These are phyloP conservation scores for Jatropha podagrica DNA, from an alignment of 441 rosid species.

Conservation along the genomic window DNA sequence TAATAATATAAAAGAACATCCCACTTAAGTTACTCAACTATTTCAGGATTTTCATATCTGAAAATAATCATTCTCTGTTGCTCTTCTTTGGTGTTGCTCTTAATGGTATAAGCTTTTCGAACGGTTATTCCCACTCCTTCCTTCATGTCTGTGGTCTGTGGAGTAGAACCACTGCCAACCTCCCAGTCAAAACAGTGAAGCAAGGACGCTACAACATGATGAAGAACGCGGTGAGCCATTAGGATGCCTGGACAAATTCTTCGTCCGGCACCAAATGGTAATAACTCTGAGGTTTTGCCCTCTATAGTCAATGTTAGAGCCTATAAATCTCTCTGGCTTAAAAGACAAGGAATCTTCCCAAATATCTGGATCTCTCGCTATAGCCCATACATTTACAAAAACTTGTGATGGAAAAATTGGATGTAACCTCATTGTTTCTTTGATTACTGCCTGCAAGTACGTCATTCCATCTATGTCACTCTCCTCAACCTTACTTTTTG, in stretches of 20 bases:
- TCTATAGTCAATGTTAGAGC: no score
- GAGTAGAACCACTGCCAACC: slow-evolving; percentile 10
- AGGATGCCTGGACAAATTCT: slow-evolving; percentile 33
- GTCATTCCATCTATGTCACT: slow-evolving; percentile 27
- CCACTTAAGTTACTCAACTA: background rate
- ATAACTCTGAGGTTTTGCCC: slow-evolving; percentile 27
- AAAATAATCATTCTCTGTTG: background rate
- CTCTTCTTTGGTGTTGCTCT: background rate
- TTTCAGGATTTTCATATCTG: background rate
- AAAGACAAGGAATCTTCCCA: background rate
- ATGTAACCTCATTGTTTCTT: slow-evolving; percentile 22
- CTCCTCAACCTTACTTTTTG: slow-evolving; percentile 21
- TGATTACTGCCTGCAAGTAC: slow-evolving; percentile 39
- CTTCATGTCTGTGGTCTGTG: background rate
- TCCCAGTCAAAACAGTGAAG: slow-evolving; percentile 37
- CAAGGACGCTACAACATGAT: slow-evolving; percentile 28
- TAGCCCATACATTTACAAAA: no score
- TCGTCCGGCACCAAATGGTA: slow-evolving; percentile 40
- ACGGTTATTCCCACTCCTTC: background rate
- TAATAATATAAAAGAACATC: no score
- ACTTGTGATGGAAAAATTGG: no score
- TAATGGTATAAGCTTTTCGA: background rate
- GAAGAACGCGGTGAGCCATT: slow-evolving; percentile 28
- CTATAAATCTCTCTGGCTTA: no score
- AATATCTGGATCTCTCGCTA: no score